Evolutionary conservation across 352 stramenopile species (phyloP), one percentile per base, ranked within the genome.

Genomic region (Peronospora tabacina): DNA sequence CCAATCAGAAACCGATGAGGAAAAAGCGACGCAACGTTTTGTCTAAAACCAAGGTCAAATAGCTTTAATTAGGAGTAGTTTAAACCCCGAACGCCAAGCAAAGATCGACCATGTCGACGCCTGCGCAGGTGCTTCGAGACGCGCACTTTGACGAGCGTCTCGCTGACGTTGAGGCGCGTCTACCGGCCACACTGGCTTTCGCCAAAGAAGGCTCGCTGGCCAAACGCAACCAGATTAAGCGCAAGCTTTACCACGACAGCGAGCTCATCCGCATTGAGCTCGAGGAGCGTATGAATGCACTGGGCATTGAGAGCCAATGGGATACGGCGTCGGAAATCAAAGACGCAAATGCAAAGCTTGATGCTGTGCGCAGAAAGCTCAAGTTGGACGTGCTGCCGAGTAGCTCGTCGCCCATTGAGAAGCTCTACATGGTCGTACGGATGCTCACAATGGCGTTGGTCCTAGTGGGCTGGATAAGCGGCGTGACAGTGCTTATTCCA

Each of bases 191-290:
- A 46, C 57, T 88, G 34, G 60, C 54, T 40, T 46, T 82, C 19
- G 70, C 66, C 9, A 33, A 57, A 19, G 56, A 75, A 7, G 46
- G 49, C 12, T 73, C 80, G 49, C 56, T 89, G 20, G 68, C 81
- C n/a, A 75, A 75, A 55, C 76, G 78, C 55, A 92, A 92, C 61
- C 78, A 89, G 56, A 62, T 59, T 36, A 66, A 66, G 15, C 75
- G 77, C 53, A 66, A 79, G 50, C 68, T 89, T 11, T 87, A 92
- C 49, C 61, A 66, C 37, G 77, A 88, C 49, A 74, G 58, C 53
- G 81, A 92, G 52, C 54, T 87, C 22, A 57, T 92, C 41, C 81
- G 75, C 49, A 60, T 92, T 15, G 81, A 92, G 48, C 63, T 92
- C 33, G 78, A 92, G 44, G 81, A 88, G 59, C 65, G 76, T 19